These are phyloP conservation scores for Monosporascus sp. DNA, from an alignment of 2,329 filamentous ascomycete species.

Conservation along the genomic window DNA sequence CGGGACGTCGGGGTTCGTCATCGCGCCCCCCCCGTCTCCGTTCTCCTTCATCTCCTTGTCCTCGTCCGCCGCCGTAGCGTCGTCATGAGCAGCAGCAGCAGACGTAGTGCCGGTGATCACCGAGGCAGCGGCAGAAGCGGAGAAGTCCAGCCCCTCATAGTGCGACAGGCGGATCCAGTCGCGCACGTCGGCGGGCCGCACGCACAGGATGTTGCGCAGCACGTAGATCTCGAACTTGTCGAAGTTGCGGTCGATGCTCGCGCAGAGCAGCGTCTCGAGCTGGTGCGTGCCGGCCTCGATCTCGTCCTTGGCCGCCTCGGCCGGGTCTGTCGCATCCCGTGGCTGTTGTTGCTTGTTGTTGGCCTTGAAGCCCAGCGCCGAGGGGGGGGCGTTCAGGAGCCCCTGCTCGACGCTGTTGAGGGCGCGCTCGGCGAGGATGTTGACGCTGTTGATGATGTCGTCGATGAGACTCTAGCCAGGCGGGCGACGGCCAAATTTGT, in stretches of 20 bases:
- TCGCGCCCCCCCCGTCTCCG: conserved; percentile 14
- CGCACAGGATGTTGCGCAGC: conserved; percentile 75
- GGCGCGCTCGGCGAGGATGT: conserved; percentile 85
- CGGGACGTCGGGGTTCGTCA: conserved; percentile 34
- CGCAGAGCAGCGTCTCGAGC: conserved; percentile 75
- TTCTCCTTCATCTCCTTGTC: conserved; percentile 7
- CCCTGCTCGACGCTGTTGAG: conserved; percentile 83
- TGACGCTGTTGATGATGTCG: conserved; percentile 96
- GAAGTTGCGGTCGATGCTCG: conserved; percentile 78
- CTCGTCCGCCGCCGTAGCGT: conserved; percentile 2
- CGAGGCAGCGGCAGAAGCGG: not conserved
- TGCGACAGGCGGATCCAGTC: conserved; percentile 78
- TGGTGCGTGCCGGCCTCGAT: conserved; percentile 86
- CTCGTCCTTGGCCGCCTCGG: conserved; percentile 50
- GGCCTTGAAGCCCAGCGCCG: conserved; percentile 72
- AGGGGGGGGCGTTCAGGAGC: conserved; percentile 67
- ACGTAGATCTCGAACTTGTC: conserved; percentile 87
- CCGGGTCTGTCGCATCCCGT: conserved; percentile 29
- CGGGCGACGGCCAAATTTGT: too few relatives aligned
- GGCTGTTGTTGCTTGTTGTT: conserved; percentile 38
- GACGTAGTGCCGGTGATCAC: not conserved
- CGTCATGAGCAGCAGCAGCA: not conserved
- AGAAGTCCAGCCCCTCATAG: conserved; percentile 65
- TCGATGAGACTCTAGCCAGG: conserved; percentile 74
- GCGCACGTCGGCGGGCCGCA: conserved; percentile 58